Base-by-base conservation (phyloP, 2,329 filamentous ascomycete species). In the Pyricularia pennisetigena region DNA sequence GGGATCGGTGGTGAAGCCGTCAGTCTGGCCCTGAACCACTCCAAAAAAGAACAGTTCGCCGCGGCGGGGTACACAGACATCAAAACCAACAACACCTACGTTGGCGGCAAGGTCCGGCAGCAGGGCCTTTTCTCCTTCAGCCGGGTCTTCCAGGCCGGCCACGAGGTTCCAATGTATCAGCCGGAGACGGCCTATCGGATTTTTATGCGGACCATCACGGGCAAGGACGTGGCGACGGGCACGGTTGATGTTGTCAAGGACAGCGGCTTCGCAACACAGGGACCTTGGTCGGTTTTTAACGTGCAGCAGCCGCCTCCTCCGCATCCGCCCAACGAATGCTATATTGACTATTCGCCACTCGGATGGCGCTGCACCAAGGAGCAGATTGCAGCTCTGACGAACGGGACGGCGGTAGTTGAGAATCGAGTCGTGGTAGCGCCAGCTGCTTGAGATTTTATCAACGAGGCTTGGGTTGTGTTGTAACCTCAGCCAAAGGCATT, bases 61-160 rank as follows among this genome's bases (percentile, higher is more conserved):
- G 73, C 78, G 0, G 86, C 89, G 0, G 89, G 89, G 0, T 93
- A 92, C 74, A 82, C 85, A 0, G 82, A 86, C 5, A 83, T 93
- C 68, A 78, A 84, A 20, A 84, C 87, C 8, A 87, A 89, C 71
- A 79, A 78, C 2, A 78, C 81, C 4, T 86, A 86, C 75, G 83
- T 84, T 75, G 88, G 83, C 29, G 90, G 89, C 10, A 82, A 85
- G 64, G 88, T 90, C 0, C 82, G 89, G 1, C 88, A 92, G 74
- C 86, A 84, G 70, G 89, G 88, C 2, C 90, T 90, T 69, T 81
- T 87, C 62, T 84, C 82, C 2, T 87, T 88, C 73, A 82, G 82
- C 9, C 79, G 85, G 0, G 80, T 87, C 14, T 86, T 84, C 71
- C 79, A 86, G 70, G 80, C 85, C 2, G 85, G 85, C 0, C 85